Conservation (phyloP, 2,329 filamentous ascomycete species). For the Stachybotrys echinatus region DNA sequence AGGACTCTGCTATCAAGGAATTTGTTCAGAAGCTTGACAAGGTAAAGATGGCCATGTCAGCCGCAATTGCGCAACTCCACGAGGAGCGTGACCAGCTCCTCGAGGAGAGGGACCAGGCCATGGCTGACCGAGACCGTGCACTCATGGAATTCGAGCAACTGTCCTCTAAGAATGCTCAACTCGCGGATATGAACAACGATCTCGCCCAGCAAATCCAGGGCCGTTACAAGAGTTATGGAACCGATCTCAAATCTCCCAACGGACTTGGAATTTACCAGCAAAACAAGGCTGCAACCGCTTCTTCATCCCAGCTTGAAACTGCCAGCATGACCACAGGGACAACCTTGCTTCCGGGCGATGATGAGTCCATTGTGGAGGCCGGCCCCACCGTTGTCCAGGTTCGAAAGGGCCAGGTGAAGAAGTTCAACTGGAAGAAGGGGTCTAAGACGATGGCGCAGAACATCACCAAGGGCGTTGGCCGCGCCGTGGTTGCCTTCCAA, state of each 20-base stretch:
- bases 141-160: conserved; percentile 94
- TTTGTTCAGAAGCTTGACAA: conserved; percentile 71
- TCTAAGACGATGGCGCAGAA: conserved; percentile 91
- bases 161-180: conserved; percentile 87
- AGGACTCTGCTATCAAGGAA: conserved; percentile 86
- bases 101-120: conserved; percentile 78
- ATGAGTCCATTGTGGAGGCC: conserved; percentile 61
- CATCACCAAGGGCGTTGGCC: conserved; percentile 89
- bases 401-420: conserved; percentile 87
- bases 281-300: conserved; percentile 43
- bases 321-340: conserved; percentile 51
- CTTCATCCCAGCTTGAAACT: conserved; percentile 46
- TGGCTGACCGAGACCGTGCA: conserved; percentile 84
- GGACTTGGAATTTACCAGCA: conserved; percentile 54
- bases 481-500: conserved; percentile 73
- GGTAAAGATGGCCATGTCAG: conserved; percentile 54
- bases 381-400: conserved; percentile 95
- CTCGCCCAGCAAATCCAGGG: conserved; percentile 91
- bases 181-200: conserved; percentile 93
- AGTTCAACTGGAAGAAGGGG: conserved; percentile 99
- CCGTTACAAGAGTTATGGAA: conserved; percentile 76
- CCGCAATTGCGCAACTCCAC: conserved; percentile 54
- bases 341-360: conserved; percentile 56
- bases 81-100: conserved; percentile 73
- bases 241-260: conserved; percentile 42